Evolutionary conservation across 257 asterid species (phyloP).

Genomic region (Solanum pennellii): DNA sequence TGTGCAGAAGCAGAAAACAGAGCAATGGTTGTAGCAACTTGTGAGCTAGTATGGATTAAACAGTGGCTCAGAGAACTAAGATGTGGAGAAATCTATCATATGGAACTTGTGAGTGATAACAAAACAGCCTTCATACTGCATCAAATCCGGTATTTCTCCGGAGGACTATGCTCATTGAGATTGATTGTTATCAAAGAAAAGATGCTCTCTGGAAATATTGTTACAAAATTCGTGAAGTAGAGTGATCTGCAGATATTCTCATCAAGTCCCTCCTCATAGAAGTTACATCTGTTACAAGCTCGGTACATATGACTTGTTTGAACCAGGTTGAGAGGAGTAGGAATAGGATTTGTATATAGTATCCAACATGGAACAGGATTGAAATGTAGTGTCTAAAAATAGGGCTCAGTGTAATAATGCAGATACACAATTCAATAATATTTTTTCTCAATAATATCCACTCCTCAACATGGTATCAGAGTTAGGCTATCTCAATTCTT

Average conservation of each 20-base stretch:
- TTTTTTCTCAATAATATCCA: neutral
- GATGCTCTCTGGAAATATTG: neutral
- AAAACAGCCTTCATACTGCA: neutral
- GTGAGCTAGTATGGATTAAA: neutral
- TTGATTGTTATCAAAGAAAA: neutral
- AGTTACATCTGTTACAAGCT: neutral
- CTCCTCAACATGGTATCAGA: neutral
- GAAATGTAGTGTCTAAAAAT: neutral
- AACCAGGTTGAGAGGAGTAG: neutral
- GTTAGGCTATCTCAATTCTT: neutral
- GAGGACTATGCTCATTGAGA: neutral
- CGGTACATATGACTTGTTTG: neutral
- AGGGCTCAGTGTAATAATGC: neutral
- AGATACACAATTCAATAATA: neutral
- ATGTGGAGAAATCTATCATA: neutral
- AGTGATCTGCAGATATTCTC: neutral
- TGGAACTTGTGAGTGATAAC: neutral
- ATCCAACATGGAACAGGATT: neutral
- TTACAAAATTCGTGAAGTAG: neutral
- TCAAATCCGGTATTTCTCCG: neutral
- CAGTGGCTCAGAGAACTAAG: neutral
- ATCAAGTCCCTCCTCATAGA: neutral
- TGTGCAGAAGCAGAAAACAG: neutral
- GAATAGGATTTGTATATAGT: neutral
- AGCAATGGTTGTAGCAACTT: neutral